Base-by-base conservation (phyloP, 2,329 filamentous ascomycete genomes). In the Ophiocordyceps sinensis region DNA sequence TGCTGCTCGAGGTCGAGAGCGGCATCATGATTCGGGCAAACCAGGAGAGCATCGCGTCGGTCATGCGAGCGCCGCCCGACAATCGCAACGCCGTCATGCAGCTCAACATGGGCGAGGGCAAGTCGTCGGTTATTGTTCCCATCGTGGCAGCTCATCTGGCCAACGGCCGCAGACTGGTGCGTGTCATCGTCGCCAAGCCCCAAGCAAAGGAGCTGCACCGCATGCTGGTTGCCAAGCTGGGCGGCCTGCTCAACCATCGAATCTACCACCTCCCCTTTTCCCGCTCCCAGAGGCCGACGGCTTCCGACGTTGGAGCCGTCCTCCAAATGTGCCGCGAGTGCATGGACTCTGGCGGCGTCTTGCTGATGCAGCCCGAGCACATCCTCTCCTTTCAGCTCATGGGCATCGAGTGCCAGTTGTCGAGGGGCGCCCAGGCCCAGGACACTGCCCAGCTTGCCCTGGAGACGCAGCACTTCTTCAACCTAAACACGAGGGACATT, bases 31-130 rank as follows among this genome's bases (percentile, higher is more conserved):
- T 85, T 11, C 68, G 81, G 1, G 49, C 60, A 0, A 66, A 73
- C 0, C 79, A 85, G 49, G 63, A 67, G 6, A 50, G 67, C 1
- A 73, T 85, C 39, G 73, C 77, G 0, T 30, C 40, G 0, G 51
- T 66, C 10, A 82, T 84, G 71, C 67, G 65, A 7, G 41, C 49
- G 0, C 65, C 66, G 0, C 46, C 51, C 0, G 51, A 49, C 0
- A 53, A 49, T 0, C 36, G 50, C 0, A 80, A 77, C 46, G 53
- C 64, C 0, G 67, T 77, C 1, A 66, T 81, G 59, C 76, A 82
- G 49, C 54, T 83, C 8, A 80, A 80, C 48, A 84, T 83, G 78
- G 79, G 79, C 0, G 68, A 79, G 50, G 79, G 78, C 0, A 82
- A 82, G 46, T 75, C 73, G 0, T 79, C 77, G 0, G 71, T 82